Base-by-base conservation (phyloP, 2,329 filamentous ascomycete genomes). In the Colletotrichum trifolii region DNA sequence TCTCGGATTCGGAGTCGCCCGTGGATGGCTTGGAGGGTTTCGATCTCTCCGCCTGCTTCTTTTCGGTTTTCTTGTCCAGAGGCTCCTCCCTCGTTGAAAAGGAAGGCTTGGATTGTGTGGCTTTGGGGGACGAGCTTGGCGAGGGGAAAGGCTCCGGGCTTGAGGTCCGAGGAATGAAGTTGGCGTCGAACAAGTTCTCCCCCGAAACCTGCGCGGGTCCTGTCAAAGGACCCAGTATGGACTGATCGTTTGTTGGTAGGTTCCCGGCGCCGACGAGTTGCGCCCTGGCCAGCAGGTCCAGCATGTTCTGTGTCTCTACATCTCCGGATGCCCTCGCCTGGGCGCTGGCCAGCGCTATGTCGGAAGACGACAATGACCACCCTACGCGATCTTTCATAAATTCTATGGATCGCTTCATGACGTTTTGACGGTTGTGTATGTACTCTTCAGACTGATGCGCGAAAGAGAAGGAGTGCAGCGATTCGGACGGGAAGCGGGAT, bases 401-500 rank as follows among this genome's bases (percentile, higher is more conserved):
- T 77, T 98, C 96, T 74, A 97, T 90, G 8, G 94, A 97, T 64
- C 95, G 87, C 79, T 97, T 97, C 73, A 99, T 77, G 39, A 97
- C 91, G 82, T 93, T 97, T 76, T 98, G 94, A 59, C 96, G 91
- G 76, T 88, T 97, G 75, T 97, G 92, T 60, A 98, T 85, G 68
- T 93, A 89, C 68, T 98, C 95, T 73, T 97, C 94, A 3, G 94
- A 95, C 78, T 97, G 94, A 71, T 97, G 93, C 45, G 96, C 93
- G 77, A 99, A 99, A 11, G 95, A 98, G 80, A 99, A 99, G 2
- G 96, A 99, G 78, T 99, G 96, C 50, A 99, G 82, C 6, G 96
- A 99, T 76, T 99, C 96, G 71, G 93, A 93, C 1, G 96, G 95
- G 75, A 99, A 99, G 54, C 94, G 90, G 49, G 90, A 90, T 49